These are phyloP conservation scores for Penstemon davidsonii DNA, from an alignment of 257 asterid species.

Conservation along the genomic window DNA sequence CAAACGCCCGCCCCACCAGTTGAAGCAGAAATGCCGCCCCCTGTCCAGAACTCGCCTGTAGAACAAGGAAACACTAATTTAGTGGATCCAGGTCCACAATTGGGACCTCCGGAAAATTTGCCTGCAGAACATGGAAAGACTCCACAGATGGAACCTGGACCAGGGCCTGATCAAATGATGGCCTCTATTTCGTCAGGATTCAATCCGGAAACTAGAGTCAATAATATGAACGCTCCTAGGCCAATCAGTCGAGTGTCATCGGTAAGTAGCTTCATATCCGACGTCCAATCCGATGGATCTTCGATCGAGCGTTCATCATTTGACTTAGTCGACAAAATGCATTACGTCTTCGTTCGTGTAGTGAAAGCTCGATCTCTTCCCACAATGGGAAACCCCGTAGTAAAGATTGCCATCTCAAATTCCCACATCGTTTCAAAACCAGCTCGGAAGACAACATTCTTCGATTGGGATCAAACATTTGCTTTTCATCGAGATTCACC, in stretches of 20 bases:
- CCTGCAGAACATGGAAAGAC: slow-evolving; percentile 15
- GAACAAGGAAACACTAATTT: slow-evolving; percentile 9
- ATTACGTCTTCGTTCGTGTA: slow-evolving; percentile 70
- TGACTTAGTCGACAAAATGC: slow-evolving; percentile 90
- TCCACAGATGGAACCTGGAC: slow-evolving; percentile 25
- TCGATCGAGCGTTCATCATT: slow-evolving; percentile 67
- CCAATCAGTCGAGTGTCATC: slow-evolving; percentile 77
- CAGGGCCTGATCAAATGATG: slow-evolving; percentile 43
- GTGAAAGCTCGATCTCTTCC: slow-evolving; percentile 81
- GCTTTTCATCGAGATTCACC: slow-evolving; percentile 66
- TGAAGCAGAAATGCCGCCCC: slow-evolving; percentile 30
- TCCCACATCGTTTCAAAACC: slow-evolving; percentile 67
- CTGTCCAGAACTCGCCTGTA: slow-evolving; percentile 23
- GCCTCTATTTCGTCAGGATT: slow-evolving; percentile 50
- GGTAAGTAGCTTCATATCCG: slow-evolving; percentile 69
- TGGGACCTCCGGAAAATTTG: slow-evolving; percentile 9
- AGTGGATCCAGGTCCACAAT: slow-evolving; percentile 18
- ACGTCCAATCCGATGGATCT: slow-evolving; percentile 49
- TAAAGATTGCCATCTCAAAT: slow-evolving; percentile 66
- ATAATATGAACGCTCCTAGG: slow-evolving; percentile 46
- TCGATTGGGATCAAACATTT: slow-evolving; percentile 87
- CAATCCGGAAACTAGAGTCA: slow-evolving; percentile 44
- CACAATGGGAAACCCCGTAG: slow-evolving; percentile 67
- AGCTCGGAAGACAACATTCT: slow-evolving; percentile 56
- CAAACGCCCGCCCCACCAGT: slow-evolving; percentile 29